These are phyloP conservation scores for Taphrina flavorubra DNA, from an alignment of 1,139 yeast species.

Conservation along the genomic window DNA sequence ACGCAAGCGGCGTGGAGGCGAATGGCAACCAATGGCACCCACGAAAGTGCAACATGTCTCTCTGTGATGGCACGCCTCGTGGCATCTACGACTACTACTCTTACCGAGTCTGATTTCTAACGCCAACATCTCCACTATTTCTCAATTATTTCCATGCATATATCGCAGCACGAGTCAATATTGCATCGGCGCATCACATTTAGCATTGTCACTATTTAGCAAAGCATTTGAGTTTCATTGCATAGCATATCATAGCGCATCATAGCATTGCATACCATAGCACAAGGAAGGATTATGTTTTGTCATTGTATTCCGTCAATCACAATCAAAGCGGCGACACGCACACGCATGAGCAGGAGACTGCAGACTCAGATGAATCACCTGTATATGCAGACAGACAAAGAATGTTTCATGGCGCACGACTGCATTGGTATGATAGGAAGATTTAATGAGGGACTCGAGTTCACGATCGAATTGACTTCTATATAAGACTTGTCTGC, in stretches of 20 bases:
- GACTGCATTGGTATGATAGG: too few species aligned
- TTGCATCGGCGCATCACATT: too few species aligned
- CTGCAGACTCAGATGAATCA: too few species aligned
- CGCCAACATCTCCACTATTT: not conserved
- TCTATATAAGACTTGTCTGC: not conserved
- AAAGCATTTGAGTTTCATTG: too few species aligned
- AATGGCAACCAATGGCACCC: slow-evolving; percentile 30
- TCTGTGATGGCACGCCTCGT: slow-evolving; percentile 20
- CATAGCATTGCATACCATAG: not conserved
- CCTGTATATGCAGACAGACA: too few species aligned
- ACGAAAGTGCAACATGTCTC: slow-evolving; percentile 28
- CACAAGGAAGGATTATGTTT: not conserved
- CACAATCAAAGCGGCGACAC: too few species aligned
- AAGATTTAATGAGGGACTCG: too few species aligned
- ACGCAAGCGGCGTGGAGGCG: not conserved
- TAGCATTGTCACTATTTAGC: too few species aligned
- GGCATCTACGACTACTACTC: slow-evolving; percentile 38
- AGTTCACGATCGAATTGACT: not conserved
- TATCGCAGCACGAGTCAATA: not conserved
- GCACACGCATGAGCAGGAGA: too few species aligned
- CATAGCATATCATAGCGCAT: not conserved
- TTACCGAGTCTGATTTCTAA: slow-evolving; percentile 23
- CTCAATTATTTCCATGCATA: not conserved
- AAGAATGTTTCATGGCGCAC: too few species aligned
- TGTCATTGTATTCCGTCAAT: not conserved